A percentile compares a stretch with the other conserved stretches of the same genome.
These are phyloP conservation scores for Pseudogymnoascus sp. DNA, from an alignment of 2,329 filamentous ascomycete species.

Conservation along the genomic window DNA sequence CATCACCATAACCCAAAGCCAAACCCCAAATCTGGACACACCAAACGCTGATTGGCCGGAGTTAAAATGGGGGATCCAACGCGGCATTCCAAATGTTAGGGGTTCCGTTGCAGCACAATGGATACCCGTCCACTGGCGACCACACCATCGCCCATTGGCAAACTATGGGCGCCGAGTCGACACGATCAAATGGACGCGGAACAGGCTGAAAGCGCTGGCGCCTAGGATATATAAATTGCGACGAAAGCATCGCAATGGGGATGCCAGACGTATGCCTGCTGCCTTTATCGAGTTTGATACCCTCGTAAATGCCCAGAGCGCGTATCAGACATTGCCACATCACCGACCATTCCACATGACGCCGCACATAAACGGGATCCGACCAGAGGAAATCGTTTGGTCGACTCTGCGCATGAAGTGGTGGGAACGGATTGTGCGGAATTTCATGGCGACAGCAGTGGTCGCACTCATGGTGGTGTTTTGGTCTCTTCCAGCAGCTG, in stretches of 20 bases:
- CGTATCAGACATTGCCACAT: conserved; percentile 59
- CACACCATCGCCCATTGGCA: conserved; percentile 31
- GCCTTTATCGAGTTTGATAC: conserved; percentile 61
- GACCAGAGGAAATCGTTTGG: conserved; percentile 59
- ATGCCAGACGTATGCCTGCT: conserved; percentile 48
- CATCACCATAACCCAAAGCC: neutral
- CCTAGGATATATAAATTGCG: conserved; percentile 28
- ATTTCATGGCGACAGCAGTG: conserved; percentile 43
- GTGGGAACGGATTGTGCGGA: conserved; percentile 53
- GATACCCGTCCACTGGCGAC: conserved; percentile 28
- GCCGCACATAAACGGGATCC: conserved; percentile 52
- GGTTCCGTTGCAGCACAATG: conserved; percentile 33
- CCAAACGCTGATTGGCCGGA: neutral
- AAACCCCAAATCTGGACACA: neutral
- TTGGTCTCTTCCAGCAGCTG: conserved; percentile 62
- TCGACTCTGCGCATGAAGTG: conserved; percentile 56
- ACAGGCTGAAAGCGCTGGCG: conserved; percentile 27
- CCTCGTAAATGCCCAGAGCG: conserved; percentile 55
- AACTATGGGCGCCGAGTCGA: conserved; percentile 32
- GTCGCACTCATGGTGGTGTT: conserved; percentile 56
- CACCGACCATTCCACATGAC: conserved; percentile 58
- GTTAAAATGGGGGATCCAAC: neutral
- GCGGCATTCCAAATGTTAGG: conserved; percentile 25
- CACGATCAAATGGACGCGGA: conserved; percentile 33
- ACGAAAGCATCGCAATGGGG: conserved; percentile 35